Base-by-base conservation (phyloP, 2,329 filamentous ascomycete genomes). In the Sporothrix brasiliensis region DNA sequence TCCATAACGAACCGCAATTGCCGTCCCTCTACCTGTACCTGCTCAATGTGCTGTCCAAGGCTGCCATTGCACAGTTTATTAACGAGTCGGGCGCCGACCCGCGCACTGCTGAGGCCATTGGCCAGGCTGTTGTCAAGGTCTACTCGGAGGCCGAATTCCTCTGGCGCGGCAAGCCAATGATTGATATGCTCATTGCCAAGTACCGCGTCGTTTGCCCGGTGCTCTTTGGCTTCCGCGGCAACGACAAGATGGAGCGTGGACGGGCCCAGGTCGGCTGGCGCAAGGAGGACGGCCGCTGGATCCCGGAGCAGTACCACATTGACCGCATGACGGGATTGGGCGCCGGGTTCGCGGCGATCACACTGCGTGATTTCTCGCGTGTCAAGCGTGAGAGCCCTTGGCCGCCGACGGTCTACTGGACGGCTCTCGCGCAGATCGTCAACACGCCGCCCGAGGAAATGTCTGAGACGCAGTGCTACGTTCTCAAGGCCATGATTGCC, bases 311-410 rank as follows among this genome's bases (percentile, higher is more conserved):
- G 77, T 82, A 83, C n/a, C 93, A 97, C 79, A 87, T 88, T 75
- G 91, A 94, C 77, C 88, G 91, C 71, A 94, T 97, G 90, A 89
- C 88, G 4, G 94, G 93, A 0, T 83, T 97, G 0, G 93, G 89
- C 1, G 90, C 91, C 3, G 94, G 94, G 0, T 99, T 91, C 77
- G 92, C 93, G 0, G 88, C 94, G 1, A 84, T 98, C 50, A 88
- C 92, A 1, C 83, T 97, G 10, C 89, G 94, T 63, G 92, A 96
- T 78, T 97, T 96, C 77, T 87, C 87, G 73, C 90, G 87, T 73
- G 87, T 89, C 1, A 83, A 84, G 52, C 89, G 89, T 73, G 83
- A 82, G 60, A 94, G 94, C 75, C 93, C 90, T 0, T 95, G 88
- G 80, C 93, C 90, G 4, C 92, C 91, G 65, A 85, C 84, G 0